Evolutionary conservation across 805 yeast genomes (phyloP), one percentile per base, ranked within the genome.

Genomic region (Ogataea polymorpha): DNA sequence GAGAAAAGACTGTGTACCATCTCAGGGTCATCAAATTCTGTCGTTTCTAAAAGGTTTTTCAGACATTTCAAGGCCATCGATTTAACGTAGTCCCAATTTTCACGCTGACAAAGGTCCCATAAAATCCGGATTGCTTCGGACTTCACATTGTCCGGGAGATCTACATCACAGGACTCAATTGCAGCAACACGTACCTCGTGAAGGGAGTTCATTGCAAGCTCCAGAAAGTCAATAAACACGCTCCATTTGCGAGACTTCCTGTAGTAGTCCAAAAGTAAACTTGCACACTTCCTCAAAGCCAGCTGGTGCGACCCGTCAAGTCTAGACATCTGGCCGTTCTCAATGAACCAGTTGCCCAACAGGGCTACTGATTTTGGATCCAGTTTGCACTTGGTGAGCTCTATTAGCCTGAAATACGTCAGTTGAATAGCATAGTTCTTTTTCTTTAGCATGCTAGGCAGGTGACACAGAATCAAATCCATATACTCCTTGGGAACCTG

Each of bases 251-350:
- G 49, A 48, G 18, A 35, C 27, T 9, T 23, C 2, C 32, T 12
- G 35, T 61, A 50, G 9, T 43, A 39, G 10, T 49, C 29, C 4
- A 71, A 46, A 10, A 77, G 48, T 4, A 72, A 35, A 2, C 42
- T 34, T 7, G 59, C 48, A 8, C 68, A 45, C 2, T 54, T 53
- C 12, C 68, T 61, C 18, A 76, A 37, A 13, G 75, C 67, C 14
- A 79, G 53, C 45, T 77, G 80, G 39, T 68, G 70, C 8, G 75
- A 63, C 2, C 85, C 85, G 54, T 75, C 70, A 13, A 71, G 50
- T 16, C 54, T 50, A 5, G 16, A 23, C 4, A 34, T 34, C 4
- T 66, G 56, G 0, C 50, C 35, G 34, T 58, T 56, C 0, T 47
- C 34, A 4, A 67, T 42, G 29, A 76, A 69, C 54, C 69, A 68